These are phyloP conservation scores for Citrus unshiu DNA, from an alignment of 345 rosid genomes.

Conservation along the genomic window DNA sequence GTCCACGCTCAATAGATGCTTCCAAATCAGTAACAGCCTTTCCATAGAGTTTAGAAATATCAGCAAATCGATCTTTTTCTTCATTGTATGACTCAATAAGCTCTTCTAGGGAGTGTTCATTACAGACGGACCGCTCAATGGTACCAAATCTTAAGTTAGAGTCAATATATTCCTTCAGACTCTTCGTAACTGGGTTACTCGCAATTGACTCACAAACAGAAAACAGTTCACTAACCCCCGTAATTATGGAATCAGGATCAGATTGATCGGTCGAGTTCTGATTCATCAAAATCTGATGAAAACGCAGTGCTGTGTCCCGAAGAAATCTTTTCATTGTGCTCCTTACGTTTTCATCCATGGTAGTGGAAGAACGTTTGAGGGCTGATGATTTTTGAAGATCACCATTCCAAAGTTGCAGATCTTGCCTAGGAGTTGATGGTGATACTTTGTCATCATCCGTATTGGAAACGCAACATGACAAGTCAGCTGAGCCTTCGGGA, in stretches of 20 bases:
- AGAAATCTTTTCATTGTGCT: neutral
- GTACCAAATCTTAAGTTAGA: constrained; percentile 8
- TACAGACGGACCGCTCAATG: constrained; percentile 13
- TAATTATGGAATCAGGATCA: constrained; percentile 4
- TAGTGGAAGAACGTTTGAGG: neutral
- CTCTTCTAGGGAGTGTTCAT: constrained; percentile 18
- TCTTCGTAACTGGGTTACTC: neutral
- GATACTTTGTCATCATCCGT: neutral
- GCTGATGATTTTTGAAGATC: constrained; percentile 6
- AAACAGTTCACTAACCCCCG: neutral
- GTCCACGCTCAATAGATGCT: constrained; percentile 17
- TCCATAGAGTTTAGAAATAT: constrained; percentile 25
- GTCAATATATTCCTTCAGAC: neutral
- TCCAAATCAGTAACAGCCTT: constrained; percentile 24
- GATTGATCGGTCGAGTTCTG: constrained; percentile 4
- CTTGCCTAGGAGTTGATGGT: constrained; percentile 2
- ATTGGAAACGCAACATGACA: neutral
- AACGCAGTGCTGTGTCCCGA: neutral
- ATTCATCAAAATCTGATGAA: neutral
- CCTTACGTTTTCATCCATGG: neutral
- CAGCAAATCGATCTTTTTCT: constrained; percentile 25
- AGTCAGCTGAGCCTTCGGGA: neutral
- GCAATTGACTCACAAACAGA: neutral
- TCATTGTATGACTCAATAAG: constrained; percentile 13
- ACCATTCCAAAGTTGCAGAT: constrained; percentile 12